These are phyloP conservation scores for Inga oerstediana DNA, from an alignment of 306 rosid genomes.

Conservation along the genomic window DNA sequence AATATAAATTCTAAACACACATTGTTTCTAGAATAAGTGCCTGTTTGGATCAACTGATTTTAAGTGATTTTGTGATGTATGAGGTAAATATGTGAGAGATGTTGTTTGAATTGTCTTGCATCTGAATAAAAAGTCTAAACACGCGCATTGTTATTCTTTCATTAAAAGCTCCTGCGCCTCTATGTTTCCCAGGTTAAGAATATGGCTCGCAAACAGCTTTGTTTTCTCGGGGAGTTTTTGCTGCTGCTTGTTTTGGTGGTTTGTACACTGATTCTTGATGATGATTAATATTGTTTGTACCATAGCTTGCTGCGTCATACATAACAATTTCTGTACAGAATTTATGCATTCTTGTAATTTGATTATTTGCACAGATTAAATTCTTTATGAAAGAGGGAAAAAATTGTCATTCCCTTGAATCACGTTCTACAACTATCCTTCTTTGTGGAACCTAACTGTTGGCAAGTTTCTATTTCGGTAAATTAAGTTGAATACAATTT, in stretches of 20 bases:
- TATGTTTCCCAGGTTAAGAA: slow-evolving; percentile 49
- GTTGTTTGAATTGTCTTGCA: not conserved
- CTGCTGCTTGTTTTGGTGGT: slow-evolving; percentile 22
- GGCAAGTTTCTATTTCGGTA: too few relatives aligned
- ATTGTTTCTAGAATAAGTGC: not conserved
- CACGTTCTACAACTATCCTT: not conserved
- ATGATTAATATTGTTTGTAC: slow-evolving; percentile 28
- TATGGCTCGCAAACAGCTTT: slow-evolving; percentile 15
- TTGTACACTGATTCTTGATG: slow-evolving; percentile 30
- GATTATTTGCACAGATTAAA: slow-evolving; percentile 25
- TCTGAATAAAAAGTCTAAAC: not conserved
- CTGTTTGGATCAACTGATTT: too few relatives aligned
- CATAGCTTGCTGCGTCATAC: slow-evolving; percentile 41
- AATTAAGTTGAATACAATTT: too few relatives aligned
- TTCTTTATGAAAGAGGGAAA: not conserved
- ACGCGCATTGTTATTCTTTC: not conserved
- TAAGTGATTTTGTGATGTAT: too few relatives aligned
- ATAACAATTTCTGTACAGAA: slow-evolving; percentile 39
- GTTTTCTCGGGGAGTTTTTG: slow-evolving; percentile 15
- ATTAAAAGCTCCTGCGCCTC: not conserved
- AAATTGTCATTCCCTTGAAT: not conserved
- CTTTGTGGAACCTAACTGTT: too few relatives aligned
- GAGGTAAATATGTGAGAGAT: not conserved
- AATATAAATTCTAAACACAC: not conserved
- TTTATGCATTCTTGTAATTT: slow-evolving; percentile 16